Conservation (phyloP, 805 yeast species). For the Kurtzmaniella fragi region DNA sequence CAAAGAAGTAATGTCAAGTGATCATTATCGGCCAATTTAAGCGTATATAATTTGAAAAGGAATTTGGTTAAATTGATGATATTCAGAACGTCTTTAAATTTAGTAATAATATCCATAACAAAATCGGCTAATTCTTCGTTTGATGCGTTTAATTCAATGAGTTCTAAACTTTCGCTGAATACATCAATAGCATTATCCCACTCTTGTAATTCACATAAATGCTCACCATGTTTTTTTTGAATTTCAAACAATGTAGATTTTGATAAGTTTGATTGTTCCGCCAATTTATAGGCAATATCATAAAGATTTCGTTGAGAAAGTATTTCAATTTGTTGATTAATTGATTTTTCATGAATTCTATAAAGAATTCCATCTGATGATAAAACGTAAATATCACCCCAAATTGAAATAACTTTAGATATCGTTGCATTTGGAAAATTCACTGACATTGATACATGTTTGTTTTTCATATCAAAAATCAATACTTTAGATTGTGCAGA, state of each 20-base stretch:
- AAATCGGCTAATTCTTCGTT: constrained; percentile 24
- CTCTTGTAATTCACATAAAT: constrained; percentile 60
- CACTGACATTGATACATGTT: constrained; percentile 63
- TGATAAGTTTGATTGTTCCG: constrained; percentile 32
- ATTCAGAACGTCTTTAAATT: constrained; percentile 72
- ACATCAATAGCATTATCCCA: constrained; percentile 68
- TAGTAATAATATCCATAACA: constrained; percentile 71
- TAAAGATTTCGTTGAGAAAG: constrained; percentile 67
- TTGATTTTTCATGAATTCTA: constrained; percentile 58
- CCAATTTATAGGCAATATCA: constrained; percentile 67
- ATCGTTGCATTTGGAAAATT: constrained; percentile 61
- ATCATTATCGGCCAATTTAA: constrained; percentile 59
- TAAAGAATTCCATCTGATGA: constrained; percentile 75
- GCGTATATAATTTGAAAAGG: constrained; percentile 53
- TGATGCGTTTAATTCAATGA: constrained; percentile 9
- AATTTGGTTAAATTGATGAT: constrained; percentile 60
- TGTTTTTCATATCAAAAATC: constrained; percentile 65
- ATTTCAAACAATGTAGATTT: constrained; percentile 24
- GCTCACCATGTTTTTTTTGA: constrained; percentile 59
- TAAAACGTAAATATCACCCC: constrained; percentile 56
- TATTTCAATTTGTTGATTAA: constrained; percentile 63
- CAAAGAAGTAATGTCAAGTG: constrained; percentile 78
- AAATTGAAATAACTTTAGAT: constrained; percentile 49
- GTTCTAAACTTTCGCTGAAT: constrained; percentile 47
- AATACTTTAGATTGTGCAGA: constrained; percentile 42